Evolutionary conservation across 441 rosid genomes (phyloP), one percentile per base, ranked within the genome.

Genomic region (Pelargonium citronellum): DNA sequence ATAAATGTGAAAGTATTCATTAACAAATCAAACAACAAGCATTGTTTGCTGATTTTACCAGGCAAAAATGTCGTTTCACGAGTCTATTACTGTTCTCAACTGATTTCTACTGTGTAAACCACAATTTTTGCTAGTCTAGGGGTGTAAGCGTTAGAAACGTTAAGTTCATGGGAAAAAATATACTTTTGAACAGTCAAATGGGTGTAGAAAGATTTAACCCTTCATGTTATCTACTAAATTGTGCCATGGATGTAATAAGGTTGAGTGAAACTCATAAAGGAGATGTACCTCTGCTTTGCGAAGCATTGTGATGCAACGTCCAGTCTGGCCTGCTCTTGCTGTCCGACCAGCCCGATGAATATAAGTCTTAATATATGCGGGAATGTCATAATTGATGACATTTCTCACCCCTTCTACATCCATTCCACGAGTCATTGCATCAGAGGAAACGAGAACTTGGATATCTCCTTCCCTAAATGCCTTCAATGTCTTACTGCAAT

Each of bases 381-480:
- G 97, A 89, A 85, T 87, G 72, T 95, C 97, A 76, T 92, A 92
- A 71, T 95, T 95, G 61, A 91, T 78, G 24, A 91, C 96, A 83
- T 88, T 89, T 79, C 85, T 83, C 79, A 95, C 97, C 69, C 95
- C 96, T 81, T 89, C 90, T 69, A 91, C 96, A 77, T 95, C 98
- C 93, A 89, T 92, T 74, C 99, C 99, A 75, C 96, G 96, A 53
- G 97, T 87, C 90, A 95, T 83, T 17, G 96, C 95, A 85, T 95
- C 99, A 16, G 97, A 89, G 67, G 96, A 87, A 78, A 92, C 96
- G 78, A 90, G 98, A 72, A 95, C 95, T 78, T 92, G 96, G 49
- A 86, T 73, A 61, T 89, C 84, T 12, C 98, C 95, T 78, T 87
- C 85, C 15, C 92, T 82, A 66, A 95, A 91, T 61, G 91, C 89